phyloP scores from a whole-genome alignment of 768 basidiomycete genomes.

The Tricholoma hemisulphureum region DNA sequence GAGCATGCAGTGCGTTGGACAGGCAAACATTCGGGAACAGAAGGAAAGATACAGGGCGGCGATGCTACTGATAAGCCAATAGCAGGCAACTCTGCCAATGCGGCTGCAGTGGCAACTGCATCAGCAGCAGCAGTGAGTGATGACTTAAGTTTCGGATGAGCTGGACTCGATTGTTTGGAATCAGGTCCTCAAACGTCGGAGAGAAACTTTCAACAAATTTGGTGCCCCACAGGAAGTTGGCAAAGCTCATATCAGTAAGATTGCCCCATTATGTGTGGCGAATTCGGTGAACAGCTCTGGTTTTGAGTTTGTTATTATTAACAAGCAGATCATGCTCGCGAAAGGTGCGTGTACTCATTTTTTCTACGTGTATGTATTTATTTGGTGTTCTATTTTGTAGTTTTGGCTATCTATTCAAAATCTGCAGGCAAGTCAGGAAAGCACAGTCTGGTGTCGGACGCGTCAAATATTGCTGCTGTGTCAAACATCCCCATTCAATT shows the following conservation, averaged over 20 bases:
- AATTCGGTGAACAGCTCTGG: not conserved
- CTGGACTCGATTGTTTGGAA: not conserved
- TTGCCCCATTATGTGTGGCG: not conserved
- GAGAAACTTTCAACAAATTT: constrained; percentile 1
- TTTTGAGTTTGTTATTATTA: not conserved
- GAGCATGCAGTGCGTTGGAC: constrained; percentile 7
- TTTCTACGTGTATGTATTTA: not conserved
- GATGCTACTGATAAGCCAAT: constrained; percentile 1
- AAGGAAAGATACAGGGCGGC: constrained; percentile 7
- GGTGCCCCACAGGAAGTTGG: not conserved
- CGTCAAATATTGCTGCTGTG: not conserved
- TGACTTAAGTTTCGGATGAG: no score
- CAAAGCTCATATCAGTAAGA: constrained; percentile 3
- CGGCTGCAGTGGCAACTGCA: constrained; percentile 6
- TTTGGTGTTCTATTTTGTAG: not conserved
- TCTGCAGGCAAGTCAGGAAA: not conserved
- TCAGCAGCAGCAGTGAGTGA: constrained; percentile 13
- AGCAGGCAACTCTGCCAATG: constrained; percentile 17
- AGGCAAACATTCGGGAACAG: not conserved
- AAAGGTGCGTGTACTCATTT: not conserved
- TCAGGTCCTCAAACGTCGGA: constrained; percentile 6
- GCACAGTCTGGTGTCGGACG: not conserved
- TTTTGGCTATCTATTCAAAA: not conserved
- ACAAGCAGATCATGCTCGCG: not conserved
- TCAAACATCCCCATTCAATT: not conserved